Evolutionary conservation across 2,329 filamentous ascomycete species (phyloP), one percentile per base, ranked within the genome.

Genomic region (Albifimbria verrucaria): DNA sequence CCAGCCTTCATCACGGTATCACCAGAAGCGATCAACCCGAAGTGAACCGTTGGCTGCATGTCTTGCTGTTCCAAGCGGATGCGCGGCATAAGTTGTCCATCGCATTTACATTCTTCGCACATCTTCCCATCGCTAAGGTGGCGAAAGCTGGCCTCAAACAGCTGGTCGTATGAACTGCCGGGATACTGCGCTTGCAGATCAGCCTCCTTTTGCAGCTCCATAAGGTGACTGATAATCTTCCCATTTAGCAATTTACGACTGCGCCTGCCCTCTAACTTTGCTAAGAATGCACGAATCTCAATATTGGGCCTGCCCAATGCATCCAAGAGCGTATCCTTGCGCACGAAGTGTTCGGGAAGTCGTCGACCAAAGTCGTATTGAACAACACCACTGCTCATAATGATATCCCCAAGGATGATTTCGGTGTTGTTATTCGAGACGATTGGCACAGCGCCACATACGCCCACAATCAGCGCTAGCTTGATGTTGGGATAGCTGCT

Each of bases 1-100:
- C 67, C 1, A 72, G 60, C 58, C 21, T 67, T 68, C 57, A 74
- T 65, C 15, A 72, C 62, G n/a, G 59, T 55, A 48, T 73, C 59
- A 18, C 60, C 62, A 17, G 64, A 64, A 17, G 57, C 65, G 22
- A 49, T 26, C 22, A 52, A 48, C 20, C 42, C 42, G 15, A 44
- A 9, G 42, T 57, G 52, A 20, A 57, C 36, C 7, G 26, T 7
- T 9, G 50, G 54, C 17, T 44, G 20, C 9, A 11, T 42, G 9
- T 1, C 9, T 18, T 6, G 4, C 15, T 44, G 4, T 44, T 44
- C 42, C 18, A 44, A 44, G 22, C n/a, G 42, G 20, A 12, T 6
- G 5, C 20, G 12, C 24, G 39, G 6, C 47, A 21, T 10, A 44
- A 44, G 12, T 6, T 44, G 3, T 5, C 42, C 42, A 44, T 24